Evolutionary conservation across 176 grass and related monocot species (phyloP), one percentile per base, ranked within the genome.

Genomic region (Eleusine coracana): DNA sequence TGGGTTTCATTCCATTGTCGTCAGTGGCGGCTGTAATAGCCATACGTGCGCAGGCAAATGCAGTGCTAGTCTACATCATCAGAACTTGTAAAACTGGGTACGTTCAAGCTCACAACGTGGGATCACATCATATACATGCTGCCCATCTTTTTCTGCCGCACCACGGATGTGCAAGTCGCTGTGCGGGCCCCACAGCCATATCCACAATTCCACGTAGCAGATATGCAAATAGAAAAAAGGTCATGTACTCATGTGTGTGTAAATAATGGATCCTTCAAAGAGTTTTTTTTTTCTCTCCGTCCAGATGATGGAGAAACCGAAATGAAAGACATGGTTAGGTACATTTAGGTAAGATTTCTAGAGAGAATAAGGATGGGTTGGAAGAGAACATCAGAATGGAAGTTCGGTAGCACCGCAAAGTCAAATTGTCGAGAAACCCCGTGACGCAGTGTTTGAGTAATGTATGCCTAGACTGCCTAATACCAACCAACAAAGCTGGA

Each of bases 401-500:
- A 64, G 66, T 88, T 45, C 41, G 64, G 66, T 65, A 72, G 59
- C 46, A 25, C 65, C 67, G 38, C 34, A 37, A 45, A 17, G 55
- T 66, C 73, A 83, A 82, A 34, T 7, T 52, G 65, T 64, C 31
- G 31, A 61, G 85, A 28, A 49, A 28, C 27, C 71, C 3, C 37
- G 72, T 6, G 39, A 62, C 17, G 27, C 3, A 60, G 56, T 81
- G 50, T 62, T 62, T 60, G 25, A 82, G 60, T 55, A 76, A n/a
- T 28, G 27, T 55, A 59, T 20, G 27, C 34, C 18, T 65, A 38
- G 12, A 15, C 60, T 71, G 81, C 85, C 89, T 87, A 77, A 87
- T 67, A 78, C n/a, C 29, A 76, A 78, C 67, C 40, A 78, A 82
- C 82, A 74, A 77, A 62, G 85, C 51, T 66, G 86, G 80, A 83